Evolutionary conservation across 1,139 yeast genomes (phyloP).

Genomic region (Taphrina deformans): DNA sequence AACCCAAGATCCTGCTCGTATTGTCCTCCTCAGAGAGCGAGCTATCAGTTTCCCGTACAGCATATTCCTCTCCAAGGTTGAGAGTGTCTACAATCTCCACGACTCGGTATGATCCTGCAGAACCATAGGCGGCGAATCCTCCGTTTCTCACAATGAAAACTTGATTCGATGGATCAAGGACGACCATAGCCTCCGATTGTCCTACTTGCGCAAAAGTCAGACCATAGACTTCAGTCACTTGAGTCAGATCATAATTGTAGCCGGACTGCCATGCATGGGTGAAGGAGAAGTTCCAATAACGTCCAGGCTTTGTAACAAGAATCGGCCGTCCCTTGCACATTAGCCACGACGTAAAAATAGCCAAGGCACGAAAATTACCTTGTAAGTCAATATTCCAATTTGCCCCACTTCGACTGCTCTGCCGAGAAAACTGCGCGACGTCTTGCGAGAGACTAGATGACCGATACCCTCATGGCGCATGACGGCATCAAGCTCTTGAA

Average conservation of each 20-base stretch:
- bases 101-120: constrained; percentile 17
- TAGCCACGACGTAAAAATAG: not conserved
- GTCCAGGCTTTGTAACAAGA: constrained; percentile 17
- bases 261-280: constrained; percentile 13
- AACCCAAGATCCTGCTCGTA: constrained; percentile 14
- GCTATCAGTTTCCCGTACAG: constrained; percentile 14
- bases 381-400: constrained; percentile 13
- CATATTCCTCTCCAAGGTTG: constrained; percentile 22
- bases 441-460: constrained; percentile 9
- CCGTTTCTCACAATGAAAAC: constrained; percentile 26
- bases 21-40: not conserved
- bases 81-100: constrained; percentile 27
- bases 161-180: constrained; percentile 21
- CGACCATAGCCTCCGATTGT: constrained; percentile 28
- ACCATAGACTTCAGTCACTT: constrained; percentile 11
- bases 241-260: constrained; percentile 10
- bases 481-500: constrained; percentile 22
- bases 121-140: constrained; percentile 22
- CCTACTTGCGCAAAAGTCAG: constrained; percentile 30
- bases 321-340: constrained; percentile 12
- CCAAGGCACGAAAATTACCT: not conserved
- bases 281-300: constrained; percentile 16
- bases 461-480: constrained; percentile 24
- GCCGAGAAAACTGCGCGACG: constrained; percentile 6
- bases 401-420: constrained; percentile 21